phyloP scores from a whole-genome alignment of 1,284 basidiomycete species.

The Meira miltonrushii region DNA sequence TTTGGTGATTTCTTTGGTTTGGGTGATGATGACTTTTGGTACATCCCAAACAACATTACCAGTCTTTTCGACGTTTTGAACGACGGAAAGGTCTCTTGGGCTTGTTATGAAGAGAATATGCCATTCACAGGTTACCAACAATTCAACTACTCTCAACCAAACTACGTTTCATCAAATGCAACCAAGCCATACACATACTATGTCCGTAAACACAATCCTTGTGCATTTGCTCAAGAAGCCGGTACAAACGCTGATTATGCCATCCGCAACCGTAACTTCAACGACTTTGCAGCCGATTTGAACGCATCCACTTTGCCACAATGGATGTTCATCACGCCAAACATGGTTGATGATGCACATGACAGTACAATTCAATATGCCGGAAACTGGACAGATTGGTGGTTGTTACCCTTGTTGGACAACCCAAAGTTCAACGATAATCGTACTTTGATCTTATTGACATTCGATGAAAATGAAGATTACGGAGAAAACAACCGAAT shows the following conservation, averaged over 20 bases:
- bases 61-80: conserved; percentile 66
- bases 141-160: conserved; percentile 55
- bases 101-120: conserved; percentile 58
- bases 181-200: conserved; percentile 58
- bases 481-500: conserved; percentile 50
- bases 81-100: conserved; percentile 55
- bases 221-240: conserved; percentile 23
- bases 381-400: conserved; percentile 59
- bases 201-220: conserved; percentile 56
- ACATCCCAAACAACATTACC: conserved; percentile 56
- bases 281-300: conserved; percentile 57
- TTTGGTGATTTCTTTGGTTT: conserved; percentile 64
- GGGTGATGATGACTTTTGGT: conserved; percentile 56
- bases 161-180: conserved; percentile 55
- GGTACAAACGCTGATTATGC: conserved; percentile 49
- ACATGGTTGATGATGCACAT: conserved; percentile 56
- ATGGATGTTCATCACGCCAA: conserved; percentile 66
- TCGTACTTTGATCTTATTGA: conserved; percentile 60
- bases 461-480: conserved; percentile 61
- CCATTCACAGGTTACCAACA: conserved; percentile 59
- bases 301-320: conserved; percentile 60
- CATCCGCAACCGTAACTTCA: conserved; percentile 63
- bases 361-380: conserved; percentile 61
- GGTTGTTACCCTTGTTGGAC: conserved; percentile 60
- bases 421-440: conserved; percentile 58